phyloP scores from a whole-genome alignment of 1,284 basidiomycete genomes.

The Ceratobasidium sp. region DNA sequence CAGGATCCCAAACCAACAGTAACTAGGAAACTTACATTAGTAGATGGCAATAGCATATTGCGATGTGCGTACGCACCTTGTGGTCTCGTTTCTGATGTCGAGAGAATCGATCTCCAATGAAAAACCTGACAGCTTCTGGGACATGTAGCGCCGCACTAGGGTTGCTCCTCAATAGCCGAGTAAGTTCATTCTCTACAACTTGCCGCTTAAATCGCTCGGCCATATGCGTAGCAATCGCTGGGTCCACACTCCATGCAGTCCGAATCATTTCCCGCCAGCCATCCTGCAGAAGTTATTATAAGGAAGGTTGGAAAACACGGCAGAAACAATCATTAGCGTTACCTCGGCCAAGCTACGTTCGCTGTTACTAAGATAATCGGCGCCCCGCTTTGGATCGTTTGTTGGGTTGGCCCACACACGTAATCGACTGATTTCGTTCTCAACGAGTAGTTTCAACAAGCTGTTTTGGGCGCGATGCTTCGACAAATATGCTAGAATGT shows the following conservation, averaged over 20 bases:
- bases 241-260: constrained; percentile 85
- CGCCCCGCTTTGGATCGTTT: constrained; percentile 75
- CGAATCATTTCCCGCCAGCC: constrained; percentile 76
- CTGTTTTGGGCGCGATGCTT: constrained; percentile 72
- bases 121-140: constrained; percentile 81
- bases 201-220: constrained; percentile 85
- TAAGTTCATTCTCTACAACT: constrained; percentile 73
- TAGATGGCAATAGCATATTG: constrained; percentile 10
- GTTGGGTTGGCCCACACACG: constrained; percentile 92
- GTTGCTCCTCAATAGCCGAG: constrained; percentile 76
- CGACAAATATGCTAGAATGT: constrained; percentile 64
- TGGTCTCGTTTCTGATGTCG: constrained; percentile 69
- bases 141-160: constrained; percentile 77
- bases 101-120: constrained; percentile 75
- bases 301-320: background rate
- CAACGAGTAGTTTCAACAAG: constrained; percentile 83
- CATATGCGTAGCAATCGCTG: constrained; percentile 84
- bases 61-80: constrained; percentile 63
- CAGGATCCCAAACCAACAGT: constrained; percentile 87
- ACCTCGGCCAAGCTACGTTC: constrained; percentile 72
- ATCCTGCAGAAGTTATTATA: constrained; percentile 59
- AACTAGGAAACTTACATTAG: constrained; percentile 64
- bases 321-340: constrained; percentile 47
- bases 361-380: constrained; percentile 66
- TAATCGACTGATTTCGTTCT: constrained; percentile 89